These are phyloP conservation scores for Blastobotrys petasosporus DNA, from an alignment of 1,139 yeast genomes.

Conservation along the genomic window DNA sequence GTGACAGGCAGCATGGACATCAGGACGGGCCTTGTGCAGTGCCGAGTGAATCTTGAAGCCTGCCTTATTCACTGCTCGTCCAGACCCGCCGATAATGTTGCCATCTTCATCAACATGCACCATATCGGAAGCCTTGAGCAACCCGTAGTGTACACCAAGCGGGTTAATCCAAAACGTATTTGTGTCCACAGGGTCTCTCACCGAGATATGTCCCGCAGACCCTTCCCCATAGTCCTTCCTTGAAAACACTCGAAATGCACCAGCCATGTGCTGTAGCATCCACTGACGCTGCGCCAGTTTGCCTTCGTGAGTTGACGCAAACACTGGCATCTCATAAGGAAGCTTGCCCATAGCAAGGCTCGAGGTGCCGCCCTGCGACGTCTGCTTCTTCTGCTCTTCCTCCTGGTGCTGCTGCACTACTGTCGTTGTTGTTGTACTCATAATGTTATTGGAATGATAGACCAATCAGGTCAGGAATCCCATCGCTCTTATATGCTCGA, in stretches of 20 bases:
- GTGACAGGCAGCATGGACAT: conserved; percentile 77
- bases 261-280: conserved; percentile 73
- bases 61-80: conserved; percentile 65
- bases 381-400: not conserved
- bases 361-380: conserved; percentile 1
- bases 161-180: conserved; percentile 78
- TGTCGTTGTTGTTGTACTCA: not conserved
- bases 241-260: conserved; percentile 72
- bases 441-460: too few species aligned
- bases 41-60: conserved; percentile 80
- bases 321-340: conserved; percentile 41
- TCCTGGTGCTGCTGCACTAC: not conserved
- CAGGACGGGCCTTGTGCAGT: conserved; percentile 70
- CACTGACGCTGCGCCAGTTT: conserved; percentile 51
- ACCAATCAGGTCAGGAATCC: not conserved
- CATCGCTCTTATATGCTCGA: not conserved
- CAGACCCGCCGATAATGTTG: conserved; percentile 61
- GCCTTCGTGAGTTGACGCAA: conserved; percentile 33
- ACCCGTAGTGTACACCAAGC: conserved; percentile 62
- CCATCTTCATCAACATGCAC: conserved; percentile 73
- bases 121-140: conserved; percentile 65
- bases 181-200: conserved; percentile 69
- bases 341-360: conserved; percentile 20
- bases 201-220: conserved; percentile 72
- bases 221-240: conserved; percentile 73